Evolutionary conservation across 805 yeast species (phyloP).

Genomic region (Myxozyma sirexii): DNA sequence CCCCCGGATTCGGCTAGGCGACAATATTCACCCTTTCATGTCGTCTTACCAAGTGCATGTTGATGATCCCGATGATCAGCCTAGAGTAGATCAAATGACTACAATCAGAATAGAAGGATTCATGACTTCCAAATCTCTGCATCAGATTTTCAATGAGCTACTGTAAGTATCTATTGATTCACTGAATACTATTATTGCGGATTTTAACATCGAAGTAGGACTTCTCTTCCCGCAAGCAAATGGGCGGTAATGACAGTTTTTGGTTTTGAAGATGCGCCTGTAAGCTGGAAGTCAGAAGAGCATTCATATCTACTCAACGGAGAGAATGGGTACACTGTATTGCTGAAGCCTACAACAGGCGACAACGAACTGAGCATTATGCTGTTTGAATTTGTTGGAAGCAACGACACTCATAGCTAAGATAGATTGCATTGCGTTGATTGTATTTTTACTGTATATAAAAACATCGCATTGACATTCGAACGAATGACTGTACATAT

Average conservation of each 20-base stretch:
- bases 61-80: conserved; percentile 5
- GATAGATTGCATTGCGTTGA: background rate
- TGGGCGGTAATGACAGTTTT: conserved; percentile 28
- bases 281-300: conserved; percentile 30
- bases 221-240: background rate
- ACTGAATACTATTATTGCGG: too few species aligned
- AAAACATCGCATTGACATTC: background rate
- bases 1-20: conserved; percentile 1
- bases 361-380: background rate
- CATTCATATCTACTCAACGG: conserved; percentile 27
- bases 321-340: conserved; percentile 24
- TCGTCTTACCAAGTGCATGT: conserved; percentile 28
- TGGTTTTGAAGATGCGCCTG: conserved; percentile 34
- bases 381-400: conserved; percentile 16
- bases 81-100: background rate
- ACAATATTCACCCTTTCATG: conserved; percentile 9
- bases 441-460: background rate
- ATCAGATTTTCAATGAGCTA: conserved; percentile 8
- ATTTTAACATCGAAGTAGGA: background rate
- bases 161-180: conserved; percentile 9
- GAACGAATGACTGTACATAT: too few species aligned
- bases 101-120: conserved; percentile 22
- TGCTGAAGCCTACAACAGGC: conserved; percentile 4
- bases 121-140: background rate
- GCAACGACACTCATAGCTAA: conserved; percentile 21